Base-by-base conservation (phyloP, 306 rosid species). In the Boehmeria nivea region DNA sequence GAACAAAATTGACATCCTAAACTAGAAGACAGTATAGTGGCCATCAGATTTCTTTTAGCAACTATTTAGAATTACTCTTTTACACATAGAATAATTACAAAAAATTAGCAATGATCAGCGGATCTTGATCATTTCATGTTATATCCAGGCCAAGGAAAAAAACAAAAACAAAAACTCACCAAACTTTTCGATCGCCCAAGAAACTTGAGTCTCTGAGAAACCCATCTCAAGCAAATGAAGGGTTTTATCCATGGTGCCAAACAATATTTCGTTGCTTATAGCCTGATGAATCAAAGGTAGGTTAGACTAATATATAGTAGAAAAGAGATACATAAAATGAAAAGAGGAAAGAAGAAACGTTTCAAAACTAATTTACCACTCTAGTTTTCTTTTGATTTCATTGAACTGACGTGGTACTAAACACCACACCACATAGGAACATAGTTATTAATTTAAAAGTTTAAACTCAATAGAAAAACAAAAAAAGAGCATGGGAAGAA, bases 151-250 rank as follows among this genome's bases (percentile, higher is more conserved):
- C 36, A 10, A 6, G 11, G 43, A 19, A 49, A 13, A 19, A 63
- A 43, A 50, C 42, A 61, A 59, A 52, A 24, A 46, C n/a, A 59
- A 70, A 54, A 60, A 80, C 80, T 75, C 58, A 82, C 98, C 98
- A 71, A 74, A 68, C 68, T 47, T 84, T 72, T 91, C 98, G 38
- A 91, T 59, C 57, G 93, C 96, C 53, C 75, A 71, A 21, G 98
- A 91, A 65, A 91, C 88, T 78, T 91, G 89, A 44, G 51, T 75
- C 81, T 91, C 96, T 24, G 93, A 80, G 76, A 91, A 91, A 51
- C 98, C 98, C 93, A 91, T 91, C 74, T 87, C 87, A 64, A 91
- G 88, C 79, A 91, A 76, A 10, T 70, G 78, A 55, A 91, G 83
- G 11, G 96, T 80, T 76, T 80, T 87, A 63, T 79, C 95, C 98